Evolutionary conservation across 306 rosid species (phyloP).

Genomic region (Fagus sylvatica): DNA sequence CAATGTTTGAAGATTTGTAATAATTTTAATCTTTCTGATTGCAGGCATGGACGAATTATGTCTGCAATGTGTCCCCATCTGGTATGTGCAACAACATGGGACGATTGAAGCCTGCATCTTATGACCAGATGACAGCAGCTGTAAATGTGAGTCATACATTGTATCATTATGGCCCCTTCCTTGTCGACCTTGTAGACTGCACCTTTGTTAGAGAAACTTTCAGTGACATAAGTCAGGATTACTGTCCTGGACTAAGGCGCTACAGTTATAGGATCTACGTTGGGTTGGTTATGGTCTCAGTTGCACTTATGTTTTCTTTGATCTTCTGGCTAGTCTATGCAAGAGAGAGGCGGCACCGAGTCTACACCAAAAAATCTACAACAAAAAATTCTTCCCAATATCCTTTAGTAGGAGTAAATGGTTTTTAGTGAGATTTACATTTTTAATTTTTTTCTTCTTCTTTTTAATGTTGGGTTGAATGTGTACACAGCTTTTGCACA

Average conservation of each 20-base stretch:
- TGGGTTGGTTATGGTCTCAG: constrained; percentile 39
- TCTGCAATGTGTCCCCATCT: constrained; percentile 34
- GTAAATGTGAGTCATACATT: constrained; percentile 36
- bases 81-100: constrained; percentile 57
- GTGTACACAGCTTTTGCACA: too few species aligned
- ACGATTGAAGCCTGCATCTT: constrained; percentile 43
- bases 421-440: too few species aligned
- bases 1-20: too few species aligned
- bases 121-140: constrained; percentile 32
- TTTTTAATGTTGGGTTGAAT: too few species aligned
- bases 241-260: constrained; percentile 29
- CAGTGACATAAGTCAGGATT: constrained; percentile 26
- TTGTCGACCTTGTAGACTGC: constrained; percentile 42
- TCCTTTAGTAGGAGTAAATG: too few species aligned
- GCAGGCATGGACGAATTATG: constrained; percentile 41
- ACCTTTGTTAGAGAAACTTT: constrained; percentile 43
- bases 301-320: constrained; percentile 45
- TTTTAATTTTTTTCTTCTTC: too few species aligned
- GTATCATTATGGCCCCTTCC: constrained; percentile 33
- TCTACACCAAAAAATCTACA: background rate
- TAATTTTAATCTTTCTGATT: background rate
- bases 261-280: constrained; percentile 25
- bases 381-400: background rate
- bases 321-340: constrained; percentile 47
- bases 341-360: constrained; percentile 34